These are phyloP conservation scores for Penicillium sp. DNA, from an alignment of 2,329 filamentous ascomycete species.

Conservation along the genomic window DNA sequence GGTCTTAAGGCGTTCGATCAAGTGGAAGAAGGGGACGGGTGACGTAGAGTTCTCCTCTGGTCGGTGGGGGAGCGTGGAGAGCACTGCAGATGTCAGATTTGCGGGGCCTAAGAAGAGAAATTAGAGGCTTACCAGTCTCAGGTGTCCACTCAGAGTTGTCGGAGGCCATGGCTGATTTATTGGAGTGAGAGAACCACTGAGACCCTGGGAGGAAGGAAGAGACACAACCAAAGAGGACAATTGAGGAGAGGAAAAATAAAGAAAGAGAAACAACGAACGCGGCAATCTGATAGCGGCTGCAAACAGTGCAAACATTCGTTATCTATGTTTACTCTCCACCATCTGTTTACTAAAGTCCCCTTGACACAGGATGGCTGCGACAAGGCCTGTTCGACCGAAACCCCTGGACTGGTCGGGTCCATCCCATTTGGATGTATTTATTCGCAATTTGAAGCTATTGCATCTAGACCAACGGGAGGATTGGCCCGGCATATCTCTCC, in stretches of 20 bases:
- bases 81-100: conserved; percentile 47
- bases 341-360: conserved; percentile 11
- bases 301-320: conserved; percentile 28
- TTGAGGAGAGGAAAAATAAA: neutral
- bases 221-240: neutral
- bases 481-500: conserved; percentile 72
- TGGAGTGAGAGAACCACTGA: conserved; percentile 5
- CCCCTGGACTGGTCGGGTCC: conserved; percentile 42
- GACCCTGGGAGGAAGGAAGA: neutral
- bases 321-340: conserved; percentile 25
- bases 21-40: conserved; percentile 88
- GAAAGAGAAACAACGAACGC: conserved; percentile 1
- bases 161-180: conserved; percentile 28
- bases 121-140: conserved; percentile 32
- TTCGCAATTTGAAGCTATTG: conserved; percentile 80
- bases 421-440: conserved; percentile 63
- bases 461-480: conserved; percentile 72
- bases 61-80: conserved; percentile 63
- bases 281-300: conserved; percentile 14
- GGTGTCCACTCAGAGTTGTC: conserved; percentile 35
- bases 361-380: conserved; percentile 32
- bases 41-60: conserved; percentile 63
- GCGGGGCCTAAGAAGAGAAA: neutral
- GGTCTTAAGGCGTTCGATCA: conserved; percentile 90
- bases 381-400: conserved; percentile 31